Evolutionary conservation across 2,329 filamentous ascomycete genomes (phyloP).

Genomic region (Hypoxylon sp.): DNA sequence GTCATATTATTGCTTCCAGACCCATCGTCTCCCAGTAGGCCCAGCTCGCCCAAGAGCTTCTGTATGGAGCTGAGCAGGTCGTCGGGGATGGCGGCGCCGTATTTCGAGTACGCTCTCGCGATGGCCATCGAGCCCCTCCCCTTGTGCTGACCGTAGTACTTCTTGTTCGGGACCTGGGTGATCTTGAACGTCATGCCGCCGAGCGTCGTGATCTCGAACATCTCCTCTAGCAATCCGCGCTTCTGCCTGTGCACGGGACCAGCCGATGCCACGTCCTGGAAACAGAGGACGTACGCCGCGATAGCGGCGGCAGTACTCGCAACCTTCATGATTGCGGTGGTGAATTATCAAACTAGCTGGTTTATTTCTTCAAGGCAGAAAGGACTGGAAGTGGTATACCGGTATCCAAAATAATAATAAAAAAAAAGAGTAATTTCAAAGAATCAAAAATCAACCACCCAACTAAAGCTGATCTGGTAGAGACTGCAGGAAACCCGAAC

Average conservation of each 20-base stretch:
- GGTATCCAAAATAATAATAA: too few species aligned
- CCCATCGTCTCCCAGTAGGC: slow-evolving; percentile 37
- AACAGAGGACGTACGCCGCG: slow-evolving; percentile 45
- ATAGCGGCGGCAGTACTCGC: slow-evolving; percentile 45
- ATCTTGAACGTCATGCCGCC: slow-evolving; percentile 53
- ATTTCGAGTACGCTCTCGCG: slow-evolving; percentile 52
- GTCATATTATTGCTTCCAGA: slow-evolving; percentile 21
- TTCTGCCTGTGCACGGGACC: slow-evolving; percentile 43
- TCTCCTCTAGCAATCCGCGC: slow-evolving; percentile 35
- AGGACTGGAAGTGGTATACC: slow-evolving; percentile 3
- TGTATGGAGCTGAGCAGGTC: slow-evolving; percentile 47
- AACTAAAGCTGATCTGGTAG: slow-evolving; percentile 12
- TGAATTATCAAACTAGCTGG: neutral
- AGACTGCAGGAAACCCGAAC: slow-evolving; percentile 29
- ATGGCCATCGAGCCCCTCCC: slow-evolving; percentile 50
- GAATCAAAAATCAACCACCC: slow-evolving; percentile 19
- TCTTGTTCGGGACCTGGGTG: slow-evolving; percentile 50
- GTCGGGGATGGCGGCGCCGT: slow-evolving; percentile 46
- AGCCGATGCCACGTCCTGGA: slow-evolving; percentile 40
- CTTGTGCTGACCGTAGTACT: slow-evolving; percentile 43
- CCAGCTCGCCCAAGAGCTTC: slow-evolving; percentile 47
- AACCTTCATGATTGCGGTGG: slow-evolving; percentile 46
- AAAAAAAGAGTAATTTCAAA: slow-evolving; percentile 5
- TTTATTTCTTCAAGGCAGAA: neutral
- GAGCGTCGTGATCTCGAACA: slow-evolving; percentile 47